Evolutionary conservation across 176 grass and related monocot genomes (phyloP).

Genomic region (Otatea glauca): DNA sequence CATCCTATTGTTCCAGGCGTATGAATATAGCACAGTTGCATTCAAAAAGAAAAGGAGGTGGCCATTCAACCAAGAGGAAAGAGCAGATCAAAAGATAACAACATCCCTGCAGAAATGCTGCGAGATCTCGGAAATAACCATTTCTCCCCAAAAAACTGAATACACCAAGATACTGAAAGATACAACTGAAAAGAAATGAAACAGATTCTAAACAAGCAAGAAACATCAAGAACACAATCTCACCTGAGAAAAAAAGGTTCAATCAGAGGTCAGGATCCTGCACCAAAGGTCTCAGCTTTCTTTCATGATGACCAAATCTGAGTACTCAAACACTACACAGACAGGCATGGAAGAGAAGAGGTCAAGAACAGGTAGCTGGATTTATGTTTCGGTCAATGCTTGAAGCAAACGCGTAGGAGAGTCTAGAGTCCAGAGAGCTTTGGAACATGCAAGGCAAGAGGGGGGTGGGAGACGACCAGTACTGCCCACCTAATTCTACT

Average conservation of each 20-base stretch:
- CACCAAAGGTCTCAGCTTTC: conserved; percentile 19
- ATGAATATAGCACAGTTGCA: background rate
- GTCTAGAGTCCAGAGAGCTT: background rate
- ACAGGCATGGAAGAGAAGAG: conserved; percentile 5
- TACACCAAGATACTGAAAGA: background rate
- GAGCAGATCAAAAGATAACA: conserved; percentile 28
- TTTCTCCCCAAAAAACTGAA: background rate
- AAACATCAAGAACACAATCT: conserved; percentile 29
- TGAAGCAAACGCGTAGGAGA: conserved; percentile 47
- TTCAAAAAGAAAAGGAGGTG: conserved; percentile 28
- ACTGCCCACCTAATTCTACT: conserved; percentile 48
- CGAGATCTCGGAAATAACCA: conserved; percentile 30
- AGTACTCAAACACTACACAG: conserved; percentile 23
- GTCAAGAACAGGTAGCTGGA: conserved; percentile 46
- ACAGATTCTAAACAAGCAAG: conserved; percentile 22
- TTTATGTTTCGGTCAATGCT: conserved; percentile 47
- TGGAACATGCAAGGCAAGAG: conserved; percentile 52
- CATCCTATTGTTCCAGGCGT: background rate
- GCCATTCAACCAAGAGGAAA: background rate
- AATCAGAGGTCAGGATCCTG: background rate
- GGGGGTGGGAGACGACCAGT: background rate
- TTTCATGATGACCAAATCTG: conserved; percentile 26
- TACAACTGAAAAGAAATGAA: background rate
- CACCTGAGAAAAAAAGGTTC: conserved; percentile 32
- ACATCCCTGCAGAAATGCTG: background rate